A percentile compares a stretch with the other conserved stretches of the same genome.
Conservation (phyloP, 768 basidiomycete genomes). For the Gyrodon lividus region DNA sequence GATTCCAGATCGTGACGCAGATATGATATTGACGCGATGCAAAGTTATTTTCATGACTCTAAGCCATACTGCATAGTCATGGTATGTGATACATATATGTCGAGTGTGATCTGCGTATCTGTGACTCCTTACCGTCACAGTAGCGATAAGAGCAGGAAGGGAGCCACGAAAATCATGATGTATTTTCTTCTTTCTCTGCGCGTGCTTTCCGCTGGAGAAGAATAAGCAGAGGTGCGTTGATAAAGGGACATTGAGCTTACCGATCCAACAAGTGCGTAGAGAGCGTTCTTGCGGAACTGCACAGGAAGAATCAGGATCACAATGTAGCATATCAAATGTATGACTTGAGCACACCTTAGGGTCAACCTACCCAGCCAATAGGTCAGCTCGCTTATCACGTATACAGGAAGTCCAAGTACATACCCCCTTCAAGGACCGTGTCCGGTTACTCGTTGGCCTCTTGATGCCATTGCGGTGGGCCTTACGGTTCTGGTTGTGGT, state of each 20-base stretch:
- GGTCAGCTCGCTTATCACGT: constrained; percentile 1
- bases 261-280: constrained; percentile 69
- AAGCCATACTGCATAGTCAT: constrained; percentile 18
- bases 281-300: constrained; percentile 85
- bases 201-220: constrained; percentile 62
- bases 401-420: constrained; percentile 33
- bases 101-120: constrained; percentile 10
- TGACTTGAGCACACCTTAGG: constrained; percentile 55
- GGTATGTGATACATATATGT: constrained; percentile 22
- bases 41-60: constrained; percentile 11
- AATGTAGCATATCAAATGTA: not conserved
- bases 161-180: constrained; percentile 31
- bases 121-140: constrained; percentile 3
- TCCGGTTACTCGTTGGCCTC: constrained; percentile 67
- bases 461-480: constrained; percentile 98
- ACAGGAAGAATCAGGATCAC: constrained; percentile 4
- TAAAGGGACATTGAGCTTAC: constrained; percentile 42
- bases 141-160: not conserved
- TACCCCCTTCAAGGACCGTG: constrained; percentile 90
- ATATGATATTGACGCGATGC: constrained; percentile 2
- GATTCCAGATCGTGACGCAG: constrained; percentile 13
- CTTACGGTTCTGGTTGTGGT: constrained; percentile 96
- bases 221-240: not conserved
- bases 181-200: constrained; percentile 52
- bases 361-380: constrained; percentile 56